A percentile compares a stretch with the other conserved stretches of the same genome.
These are phyloP conservation scores for Carex parvula DNA, from an alignment of 176 grass and related monocot species.

Conservation along the genomic window DNA sequence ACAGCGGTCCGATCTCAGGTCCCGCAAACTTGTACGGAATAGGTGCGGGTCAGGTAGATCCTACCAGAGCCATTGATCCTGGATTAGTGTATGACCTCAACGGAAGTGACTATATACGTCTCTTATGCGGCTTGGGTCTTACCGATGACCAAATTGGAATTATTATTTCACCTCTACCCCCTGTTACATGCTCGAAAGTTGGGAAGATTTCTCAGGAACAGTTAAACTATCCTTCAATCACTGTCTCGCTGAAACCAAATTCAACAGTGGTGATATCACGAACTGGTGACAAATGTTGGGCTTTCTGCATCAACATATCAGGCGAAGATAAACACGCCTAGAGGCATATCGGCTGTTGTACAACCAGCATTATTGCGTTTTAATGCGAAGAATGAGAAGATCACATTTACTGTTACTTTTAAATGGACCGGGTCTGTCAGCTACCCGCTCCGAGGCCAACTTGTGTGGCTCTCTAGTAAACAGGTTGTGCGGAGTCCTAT, in stretches of 20 bases:
- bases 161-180: not conserved
- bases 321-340: constrained; percentile 8
- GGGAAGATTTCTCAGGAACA: constrained; percentile 20
- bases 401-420: constrained; percentile 23
- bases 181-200: constrained; percentile 8
- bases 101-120: constrained; percentile 8
- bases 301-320: not conserved
- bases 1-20: not conserved
- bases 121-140: constrained; percentile 18
- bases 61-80: constrained; percentile 23
- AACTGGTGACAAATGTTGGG: constrained; percentile 35
- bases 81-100: constrained; percentile 30
- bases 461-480: constrained; percentile 25
- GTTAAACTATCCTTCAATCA: constrained; percentile 35
- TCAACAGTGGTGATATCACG: not conserved
- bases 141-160: not conserved
- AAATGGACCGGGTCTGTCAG: not conserved
- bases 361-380: constrained; percentile 12
- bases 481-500: constrained; percentile 29
- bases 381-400: constrained; percentile 20
- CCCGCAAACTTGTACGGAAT: constrained; percentile 13
- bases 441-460: not conserved
- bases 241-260: not conserved
- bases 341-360: constrained; percentile 4
- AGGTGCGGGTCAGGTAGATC: constrained; percentile 38